Conservation (phyloP, 179 eudicot species). For the Carnegiea gigantea region DNA sequence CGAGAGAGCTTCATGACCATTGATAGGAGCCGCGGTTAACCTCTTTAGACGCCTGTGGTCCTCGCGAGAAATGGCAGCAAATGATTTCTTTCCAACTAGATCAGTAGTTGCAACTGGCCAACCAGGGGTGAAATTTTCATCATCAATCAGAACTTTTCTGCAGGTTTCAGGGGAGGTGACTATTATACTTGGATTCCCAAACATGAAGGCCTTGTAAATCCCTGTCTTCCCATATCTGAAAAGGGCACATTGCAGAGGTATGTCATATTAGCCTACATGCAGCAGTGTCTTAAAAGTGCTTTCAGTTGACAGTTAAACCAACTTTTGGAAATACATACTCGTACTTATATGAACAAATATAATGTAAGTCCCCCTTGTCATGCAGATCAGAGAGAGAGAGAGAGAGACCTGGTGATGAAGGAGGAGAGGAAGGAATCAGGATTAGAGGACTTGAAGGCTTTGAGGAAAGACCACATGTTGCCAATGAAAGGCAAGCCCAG, state of each 20-base stretch:
- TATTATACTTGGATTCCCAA: conserved; percentile 60
- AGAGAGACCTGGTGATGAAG: conserved; percentile 47
- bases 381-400: conserved; percentile 8
- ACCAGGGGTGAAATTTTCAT: conserved; percentile 37
- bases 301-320: neutral
- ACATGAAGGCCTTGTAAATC: conserved; percentile 66
- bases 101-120: conserved; percentile 47
- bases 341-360: no score
- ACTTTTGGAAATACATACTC: no score
- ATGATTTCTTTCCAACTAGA: conserved; percentile 66
- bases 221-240: conserved; percentile 62
- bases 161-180: conserved; percentile 43
- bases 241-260: no score
- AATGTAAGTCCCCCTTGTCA: no score
- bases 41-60: conserved; percentile 69
- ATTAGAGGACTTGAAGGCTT: conserved; percentile 66
- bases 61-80: conserved; percentile 46
- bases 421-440: conserved; percentile 71
- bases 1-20: conserved; percentile 68
- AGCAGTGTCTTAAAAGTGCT: neutral
- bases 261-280: neutral
- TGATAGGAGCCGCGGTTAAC: conserved; percentile 70
- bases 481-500: conserved; percentile 83
- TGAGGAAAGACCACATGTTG: conserved; percentile 77
- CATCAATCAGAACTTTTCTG: conserved; percentile 37